Evolutionary conservation across 192 early-diverging fungal species (phyloP), one percentile per base, ranked within the genome.

Genomic region (Entomortierella lignicola): DNA sequence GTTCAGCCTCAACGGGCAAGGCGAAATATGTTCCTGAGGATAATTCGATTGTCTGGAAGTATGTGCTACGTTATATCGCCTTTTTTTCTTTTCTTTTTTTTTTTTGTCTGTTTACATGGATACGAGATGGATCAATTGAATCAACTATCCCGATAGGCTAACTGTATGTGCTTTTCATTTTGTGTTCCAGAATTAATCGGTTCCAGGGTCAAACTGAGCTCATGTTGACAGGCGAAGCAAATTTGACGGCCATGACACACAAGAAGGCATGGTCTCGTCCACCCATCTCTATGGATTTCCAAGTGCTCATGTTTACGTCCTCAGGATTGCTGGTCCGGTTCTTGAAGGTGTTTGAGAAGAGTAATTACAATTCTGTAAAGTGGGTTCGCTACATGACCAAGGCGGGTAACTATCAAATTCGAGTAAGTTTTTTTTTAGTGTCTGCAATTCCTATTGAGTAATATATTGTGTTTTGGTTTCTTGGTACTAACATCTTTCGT

Each of bases 321-420:
- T 97, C 95, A 17, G 98, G 98, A 10, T 77, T 99, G 63, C 88
- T 98, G 77, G 98, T 99, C 30, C 88, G 96, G 60, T 99, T 97
- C 88, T 83, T 99, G 69, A 99, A 99, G 88, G 93, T 99, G 29
- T 98, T 97, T 88, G 98, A 99, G 68, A 96, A 96, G 85, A 91
- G 92, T 52, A 94, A 94, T 77, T 99, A 99, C 81, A 91, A 96
- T 69, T 93, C 93, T 79, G 95, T 99, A 51, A 99, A 99, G 85
- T 99, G 98, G 98, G 98, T 99, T 13, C 89, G 98, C 43, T 99
- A 99, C 83, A 94, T 97, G 94, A 97, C 98, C 44, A 96, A 97
- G 70, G 96, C 97, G 5, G 94, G 93, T n/a, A 87, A 88, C 26
- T 95, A 95, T 80, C 94, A 95, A 69, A 91, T 95, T 39, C 66